A percentile compares a stretch with the other conserved stretches of the same genome.
Conservation (phyloP, 352 stramenopile species). For the Phytophthora pisi region DNA sequence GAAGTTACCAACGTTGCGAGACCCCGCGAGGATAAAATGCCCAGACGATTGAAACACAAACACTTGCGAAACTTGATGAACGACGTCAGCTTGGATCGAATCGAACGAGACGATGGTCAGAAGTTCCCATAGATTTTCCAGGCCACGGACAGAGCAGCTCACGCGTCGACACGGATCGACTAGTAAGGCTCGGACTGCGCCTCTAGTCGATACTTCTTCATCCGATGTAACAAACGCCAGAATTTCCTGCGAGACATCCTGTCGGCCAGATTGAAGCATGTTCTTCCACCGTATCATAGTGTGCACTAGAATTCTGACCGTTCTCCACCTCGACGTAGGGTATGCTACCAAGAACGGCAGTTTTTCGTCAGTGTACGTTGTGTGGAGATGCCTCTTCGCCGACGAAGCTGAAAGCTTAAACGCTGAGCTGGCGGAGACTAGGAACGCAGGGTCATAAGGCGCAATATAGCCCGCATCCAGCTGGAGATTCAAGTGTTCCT, state of each 20-base stretch:
- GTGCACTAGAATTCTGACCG: constrained; percentile 48
- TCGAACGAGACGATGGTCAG: constrained; percentile 49
- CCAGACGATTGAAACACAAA: constrained; percentile 43
- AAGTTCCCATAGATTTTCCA: constrained; percentile 55
- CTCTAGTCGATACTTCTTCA: constrained; percentile 31
- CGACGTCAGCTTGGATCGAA: constrained; percentile 56
- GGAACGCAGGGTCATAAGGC: constrained; percentile 39
- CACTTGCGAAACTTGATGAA: constrained; percentile 56
- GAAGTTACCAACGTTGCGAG: constrained; percentile 33
- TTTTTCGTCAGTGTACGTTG: constrained; percentile 34
- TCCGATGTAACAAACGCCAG: constrained; percentile 43
- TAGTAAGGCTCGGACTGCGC: constrained; percentile 34
- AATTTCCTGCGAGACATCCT: constrained; percentile 29
- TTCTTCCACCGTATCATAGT: constrained; percentile 47
- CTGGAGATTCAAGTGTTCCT: constrained; percentile 36
- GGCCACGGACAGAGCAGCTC: constrained; percentile 45
- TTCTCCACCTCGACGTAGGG: constrained; percentile 55
- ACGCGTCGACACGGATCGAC: constrained; percentile 59
- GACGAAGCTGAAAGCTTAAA: constrained; percentile 22
- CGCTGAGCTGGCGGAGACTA: constrained; percentile 15
- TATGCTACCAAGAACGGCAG: constrained; percentile 49
- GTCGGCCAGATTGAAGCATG: background rate
- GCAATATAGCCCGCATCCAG: constrained; percentile 43
- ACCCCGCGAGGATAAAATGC: constrained; percentile 8
- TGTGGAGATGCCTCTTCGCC: constrained; percentile 31